These are phyloP conservation scores for Gaeumannomyces tritici DNA, from an alignment of 2,329 filamentous ascomycete species.

Conservation along the genomic window DNA sequence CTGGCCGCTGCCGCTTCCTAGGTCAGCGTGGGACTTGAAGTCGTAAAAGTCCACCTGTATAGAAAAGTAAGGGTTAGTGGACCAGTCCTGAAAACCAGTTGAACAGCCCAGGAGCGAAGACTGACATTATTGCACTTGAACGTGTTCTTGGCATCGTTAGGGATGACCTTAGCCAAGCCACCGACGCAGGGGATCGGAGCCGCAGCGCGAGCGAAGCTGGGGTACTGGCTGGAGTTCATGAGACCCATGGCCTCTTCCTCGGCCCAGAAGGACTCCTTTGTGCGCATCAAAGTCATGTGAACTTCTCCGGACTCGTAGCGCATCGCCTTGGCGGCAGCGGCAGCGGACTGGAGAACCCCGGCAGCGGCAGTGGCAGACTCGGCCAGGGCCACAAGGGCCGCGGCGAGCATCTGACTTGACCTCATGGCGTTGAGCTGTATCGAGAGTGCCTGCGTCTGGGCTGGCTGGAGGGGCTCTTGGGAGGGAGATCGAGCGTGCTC, in stretches of 20 bases:
- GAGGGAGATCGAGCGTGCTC: neutral
- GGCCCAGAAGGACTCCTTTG: constrained; percentile 1
- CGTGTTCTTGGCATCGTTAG: neutral
- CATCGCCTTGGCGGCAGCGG: neutral
- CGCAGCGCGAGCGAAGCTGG: neutral
- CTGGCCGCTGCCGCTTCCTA: constrained; percentile 3
- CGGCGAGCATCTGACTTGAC: neutral
- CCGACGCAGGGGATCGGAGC: neutral
- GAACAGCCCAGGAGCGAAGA: neutral
- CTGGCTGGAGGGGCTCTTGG: neutral
- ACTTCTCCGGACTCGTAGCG: constrained; percentile 1
- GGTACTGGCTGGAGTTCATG: constrained; percentile 2
- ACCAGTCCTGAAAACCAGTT: too few relatives aligned
- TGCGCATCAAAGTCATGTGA: neutral
- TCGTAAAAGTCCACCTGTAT: constrained; percentile 4
- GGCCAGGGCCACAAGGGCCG: neutral
- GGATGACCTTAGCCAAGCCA: neutral
- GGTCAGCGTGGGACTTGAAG: constrained; percentile 2
- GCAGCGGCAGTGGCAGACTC: neutral
- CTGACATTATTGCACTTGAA: constrained; percentile 2
- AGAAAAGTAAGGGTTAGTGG: too few relatives aligned
- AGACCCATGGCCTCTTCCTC: neutral
- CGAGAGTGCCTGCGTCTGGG: neutral
- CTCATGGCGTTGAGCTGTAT: neutral
- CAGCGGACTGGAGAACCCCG: neutral